phyloP scores from a whole-genome alignment of 352 stramenopile species.

The Pythium monospermum region DNA sequence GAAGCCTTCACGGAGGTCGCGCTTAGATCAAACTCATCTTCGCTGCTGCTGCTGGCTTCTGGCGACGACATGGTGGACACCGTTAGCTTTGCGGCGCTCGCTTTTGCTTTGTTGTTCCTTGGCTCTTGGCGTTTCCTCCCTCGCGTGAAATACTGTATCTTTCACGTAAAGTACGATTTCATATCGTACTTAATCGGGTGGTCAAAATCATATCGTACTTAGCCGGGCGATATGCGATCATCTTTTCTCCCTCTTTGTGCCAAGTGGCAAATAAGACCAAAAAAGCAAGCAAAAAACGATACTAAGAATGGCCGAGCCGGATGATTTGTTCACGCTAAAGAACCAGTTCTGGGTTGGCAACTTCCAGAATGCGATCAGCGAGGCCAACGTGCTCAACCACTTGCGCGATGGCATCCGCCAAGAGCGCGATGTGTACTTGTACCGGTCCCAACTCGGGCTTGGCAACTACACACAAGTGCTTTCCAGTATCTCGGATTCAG shows the following conservation, averaged over 20 bases:
- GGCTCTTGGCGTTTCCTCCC: neutral
- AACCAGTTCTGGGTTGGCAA: slow-evolving; percentile 97
- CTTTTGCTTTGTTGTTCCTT: neutral
- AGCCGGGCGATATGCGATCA: neutral
- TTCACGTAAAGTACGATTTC: neutral
- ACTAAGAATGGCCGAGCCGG: slow-evolving; percentile 84
- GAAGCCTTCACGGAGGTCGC: slow-evolving; percentile 25
- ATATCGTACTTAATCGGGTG: too few species aligned
- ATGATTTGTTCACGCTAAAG: slow-evolving; percentile 97
- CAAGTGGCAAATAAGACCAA: slow-evolving; percentile 10
- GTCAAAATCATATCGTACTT: neutral
- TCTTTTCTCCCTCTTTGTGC: neutral
- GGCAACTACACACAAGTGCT: slow-evolving; percentile 89
- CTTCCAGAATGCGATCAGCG: slow-evolving; percentile 93
- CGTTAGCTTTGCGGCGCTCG: neutral
- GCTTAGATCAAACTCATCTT: slow-evolving; percentile 74
- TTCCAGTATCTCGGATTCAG: slow-evolving; percentile 70
- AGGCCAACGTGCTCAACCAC: slow-evolving; percentile 85
- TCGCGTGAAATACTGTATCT: neutral
- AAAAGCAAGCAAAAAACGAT: neutral
- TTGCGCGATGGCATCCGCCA: slow-evolving; percentile 80
- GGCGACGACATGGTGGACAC: slow-evolving; percentile 40
- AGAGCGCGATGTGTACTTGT: slow-evolving; percentile 94
- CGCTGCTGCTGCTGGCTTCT: slow-evolving; percentile 66
- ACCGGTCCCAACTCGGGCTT: slow-evolving; percentile 88